Conservation (phyloP, 345 rosid species). For the Noccaea caerulescens region DNA sequence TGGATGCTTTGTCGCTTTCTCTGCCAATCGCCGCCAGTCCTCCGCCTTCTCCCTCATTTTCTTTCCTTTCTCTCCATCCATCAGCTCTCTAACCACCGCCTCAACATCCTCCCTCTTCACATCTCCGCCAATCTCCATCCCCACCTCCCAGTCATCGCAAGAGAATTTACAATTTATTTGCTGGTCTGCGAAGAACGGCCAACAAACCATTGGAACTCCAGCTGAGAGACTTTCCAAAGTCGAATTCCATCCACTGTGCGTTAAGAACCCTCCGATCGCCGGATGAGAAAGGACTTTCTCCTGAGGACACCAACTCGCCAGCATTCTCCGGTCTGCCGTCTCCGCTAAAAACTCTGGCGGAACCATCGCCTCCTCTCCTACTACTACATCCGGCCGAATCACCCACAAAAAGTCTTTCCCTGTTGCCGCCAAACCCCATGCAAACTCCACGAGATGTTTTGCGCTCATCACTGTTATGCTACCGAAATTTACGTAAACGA, state of each 20-base stretch:
- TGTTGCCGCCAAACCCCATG: constrained; percentile 65
- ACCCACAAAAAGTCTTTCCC: constrained; percentile 57
- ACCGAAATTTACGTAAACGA: constrained; percentile 36
- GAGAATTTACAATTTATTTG: constrained; percentile 56
- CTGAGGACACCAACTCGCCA: constrained; percentile 63
- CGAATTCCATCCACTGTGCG: constrained; percentile 75
- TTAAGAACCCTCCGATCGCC: constrained; percentile 55
- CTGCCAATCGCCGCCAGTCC: constrained; percentile 48
- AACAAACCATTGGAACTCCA: constrained; percentile 61
- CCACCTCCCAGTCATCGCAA: constrained; percentile 57
- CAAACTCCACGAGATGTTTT: constrained; percentile 38
- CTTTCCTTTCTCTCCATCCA: constrained; percentile 54
- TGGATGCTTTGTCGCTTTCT: constrained; percentile 23
- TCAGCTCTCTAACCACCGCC: constrained; percentile 51
- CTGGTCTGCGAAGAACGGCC: constrained; percentile 74
- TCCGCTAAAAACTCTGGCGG: constrained; percentile 46
- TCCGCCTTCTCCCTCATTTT: constrained; percentile 51
- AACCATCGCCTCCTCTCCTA: constrained; percentile 45
- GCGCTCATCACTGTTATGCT: constrained; percentile 35
- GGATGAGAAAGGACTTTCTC: constrained; percentile 56
- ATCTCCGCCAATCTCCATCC: constrained; percentile 57
- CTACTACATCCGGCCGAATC: constrained; percentile 58
- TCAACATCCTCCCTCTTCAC: constrained; percentile 58
- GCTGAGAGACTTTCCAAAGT: constrained; percentile 53
- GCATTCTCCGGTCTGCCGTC: constrained; percentile 47